Base-by-base conservation (phyloP, 208 protist species). In the Tritrichomonas musculus region DNA sequence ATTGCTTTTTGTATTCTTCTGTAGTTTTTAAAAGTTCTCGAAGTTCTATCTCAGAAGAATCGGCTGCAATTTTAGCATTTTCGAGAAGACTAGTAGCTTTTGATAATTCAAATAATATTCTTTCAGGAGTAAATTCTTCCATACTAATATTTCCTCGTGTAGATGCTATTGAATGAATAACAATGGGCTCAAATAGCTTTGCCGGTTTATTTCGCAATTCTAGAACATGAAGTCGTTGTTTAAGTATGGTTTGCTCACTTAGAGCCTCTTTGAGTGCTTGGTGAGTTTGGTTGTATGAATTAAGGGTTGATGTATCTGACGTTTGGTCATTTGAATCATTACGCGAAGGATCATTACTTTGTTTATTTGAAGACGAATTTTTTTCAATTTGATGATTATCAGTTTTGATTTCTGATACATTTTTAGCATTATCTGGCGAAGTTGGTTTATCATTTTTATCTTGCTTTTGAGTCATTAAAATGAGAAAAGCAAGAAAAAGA, bases 181-280 rank as follows among this genome's bases (percentile, higher is more conserved):
- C 4, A 57, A 88, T 33, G 11, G 77, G 77, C 20, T 88, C 20
- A 1, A 41, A 41, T 22, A 25, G 57, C 39, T 88, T 88, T 57
- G 77, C 77, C 20, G 77, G 77, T 20, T 88, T 88, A 50, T 88
- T 88, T 88, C 77, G 9, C 25, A n/a, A 39, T 88, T 88, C 77
- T 41, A 88, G 47, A 33, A 27, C 41, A 25, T 57, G 53, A 22
- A 88, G 36, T 57, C n/a, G 53, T 88, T 88, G 47, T 1, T 30
- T 17, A 1, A 88, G 47, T 27, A 88, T 5, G 33, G 33, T 88
- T 88, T 88, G 77, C 39, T 88, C 77, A 5, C 17, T 22, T 33
- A 88, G 17, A 27, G 77, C 77, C 4, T 88, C 77, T 88, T 88
- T 57, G 33, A 88, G 30, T 14, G 77, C 77, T 88, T 88, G 53